phyloP scores from a whole-genome alignment of 192 early-diverging fungal genomes.

The Coemansia sp. region DNA sequence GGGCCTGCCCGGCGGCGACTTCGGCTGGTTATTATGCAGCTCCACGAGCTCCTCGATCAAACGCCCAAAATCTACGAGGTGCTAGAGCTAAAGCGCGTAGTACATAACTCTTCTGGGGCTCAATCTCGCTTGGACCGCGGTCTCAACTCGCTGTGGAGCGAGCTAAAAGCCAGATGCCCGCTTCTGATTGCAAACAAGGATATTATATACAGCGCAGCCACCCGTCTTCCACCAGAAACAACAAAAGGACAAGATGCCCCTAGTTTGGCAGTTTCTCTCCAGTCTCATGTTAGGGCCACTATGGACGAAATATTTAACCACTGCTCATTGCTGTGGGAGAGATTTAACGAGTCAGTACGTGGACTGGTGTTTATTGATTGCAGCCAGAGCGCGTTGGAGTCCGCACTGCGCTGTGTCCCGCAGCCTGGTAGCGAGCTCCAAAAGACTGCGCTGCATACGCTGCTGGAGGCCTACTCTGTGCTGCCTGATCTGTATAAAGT shows the following conservation, averaged over 20 bases:
- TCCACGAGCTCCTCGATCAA: constrained; percentile 33
- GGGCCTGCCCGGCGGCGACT: constrained; percentile 36
- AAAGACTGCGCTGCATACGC: background rate
- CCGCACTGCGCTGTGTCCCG: background rate
- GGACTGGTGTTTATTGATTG: constrained; percentile 33
- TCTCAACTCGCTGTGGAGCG: constrained; percentile 39
- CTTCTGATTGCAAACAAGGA: constrained; percentile 44
- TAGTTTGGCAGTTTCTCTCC: constrained; percentile 9
- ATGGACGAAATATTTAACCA: constrained; percentile 16
- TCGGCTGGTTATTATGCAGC: constrained; percentile 42
- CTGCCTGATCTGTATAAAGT: constrained; percentile 41
- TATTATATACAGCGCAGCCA: background rate
- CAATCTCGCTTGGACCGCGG: constrained; percentile 30
- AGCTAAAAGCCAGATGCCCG: constrained; percentile 39
- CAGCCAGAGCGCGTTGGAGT: background rate
- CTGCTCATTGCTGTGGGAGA: constrained; percentile 39
- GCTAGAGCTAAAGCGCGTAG: constrained; percentile 25
- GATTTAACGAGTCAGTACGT: constrained; percentile 28
- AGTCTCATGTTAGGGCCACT: constrained; percentile 16
- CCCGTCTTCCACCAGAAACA: background rate
- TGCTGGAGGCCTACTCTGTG: constrained; percentile 10
- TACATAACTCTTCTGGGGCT: constrained; percentile 18
- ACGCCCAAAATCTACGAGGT: constrained; percentile 37
- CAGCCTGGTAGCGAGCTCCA: constrained; percentile 10
- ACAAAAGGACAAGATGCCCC: background rate